phyloP scores from a whole-genome alignment of 73 alveolate genomes.

The Paramecium primaurelia region DNA sequence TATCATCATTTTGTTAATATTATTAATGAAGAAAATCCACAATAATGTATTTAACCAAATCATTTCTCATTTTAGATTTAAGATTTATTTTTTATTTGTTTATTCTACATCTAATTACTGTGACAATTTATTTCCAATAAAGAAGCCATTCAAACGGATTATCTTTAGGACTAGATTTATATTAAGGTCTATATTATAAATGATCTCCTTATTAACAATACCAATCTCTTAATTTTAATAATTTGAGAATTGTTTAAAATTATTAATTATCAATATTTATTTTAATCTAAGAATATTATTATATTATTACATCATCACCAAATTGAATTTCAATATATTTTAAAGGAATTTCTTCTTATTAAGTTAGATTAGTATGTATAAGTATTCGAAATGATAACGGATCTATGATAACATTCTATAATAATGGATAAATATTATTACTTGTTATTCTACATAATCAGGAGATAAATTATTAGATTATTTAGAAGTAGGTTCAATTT shows the following conservation, averaged over 20 bases:
- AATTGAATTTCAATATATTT: not conserved
- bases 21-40: not conserved
- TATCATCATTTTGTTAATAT: not conserved
- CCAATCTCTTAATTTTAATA: not conserved
- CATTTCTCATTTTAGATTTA: not conserved
- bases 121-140: not conserved
- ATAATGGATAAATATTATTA: not conserved
- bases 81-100: not conserved
- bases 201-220: not conserved
- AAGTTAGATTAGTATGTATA: not conserved
- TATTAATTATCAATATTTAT: not conserved
- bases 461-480: not conserved
- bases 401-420: not conserved
- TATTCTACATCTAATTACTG: not conserved
- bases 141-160: not conserved
- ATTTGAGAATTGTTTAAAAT: not conserved
- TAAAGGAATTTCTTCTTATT: not conserved
- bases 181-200: conserved; percentile 12
- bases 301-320: not conserved
- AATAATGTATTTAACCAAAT: not conserved
- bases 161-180: not conserved
- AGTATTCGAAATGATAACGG: not conserved
- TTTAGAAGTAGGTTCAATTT: not conserved
- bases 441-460: not conserved
- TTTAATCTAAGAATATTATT: not conserved